Base-by-base conservation (phyloP, 768 basidiomycete genomes). In the Leccinum arenicola region DNA sequence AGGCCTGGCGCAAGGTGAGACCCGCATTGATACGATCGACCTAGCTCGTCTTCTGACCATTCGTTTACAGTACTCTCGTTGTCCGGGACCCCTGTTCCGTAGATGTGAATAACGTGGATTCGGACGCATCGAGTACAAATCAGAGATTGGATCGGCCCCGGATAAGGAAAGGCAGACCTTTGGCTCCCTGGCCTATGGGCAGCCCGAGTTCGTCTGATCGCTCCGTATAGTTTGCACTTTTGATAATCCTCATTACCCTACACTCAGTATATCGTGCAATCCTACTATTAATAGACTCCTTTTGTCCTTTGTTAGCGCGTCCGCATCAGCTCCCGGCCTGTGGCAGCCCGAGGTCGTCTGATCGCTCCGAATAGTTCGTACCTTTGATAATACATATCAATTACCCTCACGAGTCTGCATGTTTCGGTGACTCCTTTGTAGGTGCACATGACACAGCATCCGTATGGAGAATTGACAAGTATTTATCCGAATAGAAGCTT, bases 91-190 rank as follows among this genome's bases (percentile, higher is more conserved):
- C 45, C n/a, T 65, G 63, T 69, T 49, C 52, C 38, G 54, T 29
- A 19, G 21, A 65, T 48, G 50, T 52, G 55, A 25, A 65, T 25
- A 59, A 62, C 10, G 50, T 54, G 9, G 65, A 70, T 38, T 74
- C 71, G 5, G 65, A 66, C 21, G n/a, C 51, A 33, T 72, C 70
- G 27, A 45, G 58, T 31, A 17, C 33, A 7, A 55, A 50, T 10
- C 63, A 61, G 43, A 58, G 52, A 56, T 17, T 64, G 43, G 56
- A 40, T 14, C 58, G 58, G 2, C 35, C 47, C 9, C 12, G n/a
- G 12, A 57, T 60, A 2, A 61, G 31, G 35, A 54, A 56, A 38
- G 12, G 25, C 2, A 38, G 27, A 6, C 2, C 9, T 19, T 0
- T 14, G 33, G 21, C 10, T 23, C 0, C 35, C 10, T 72, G 70